phyloP scores from a whole-genome alignment of 805 yeast species.

The Metschnikowia santaceciliae region DNA sequence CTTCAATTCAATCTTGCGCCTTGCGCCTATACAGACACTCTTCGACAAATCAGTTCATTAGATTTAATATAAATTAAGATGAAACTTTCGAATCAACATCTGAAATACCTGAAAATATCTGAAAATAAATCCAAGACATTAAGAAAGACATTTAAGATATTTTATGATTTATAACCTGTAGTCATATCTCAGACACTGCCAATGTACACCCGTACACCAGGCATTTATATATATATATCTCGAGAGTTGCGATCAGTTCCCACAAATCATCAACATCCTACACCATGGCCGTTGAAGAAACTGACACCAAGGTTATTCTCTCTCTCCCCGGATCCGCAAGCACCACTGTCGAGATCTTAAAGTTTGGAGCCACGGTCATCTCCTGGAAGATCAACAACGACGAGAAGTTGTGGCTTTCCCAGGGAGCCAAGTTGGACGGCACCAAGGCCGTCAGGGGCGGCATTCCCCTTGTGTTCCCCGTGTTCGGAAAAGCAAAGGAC shows the following conservation, averaged over 20 bases:
- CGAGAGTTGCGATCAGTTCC: not conserved
- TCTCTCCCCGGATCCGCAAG: conserved; percentile 49
- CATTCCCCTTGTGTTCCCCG: conserved; percentile 93
- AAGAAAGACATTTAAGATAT: no score
- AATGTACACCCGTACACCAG: conserved; percentile 1
- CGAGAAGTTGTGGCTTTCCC: conserved; percentile 81
- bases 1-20: not conserved
- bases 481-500: conserved; percentile 68
- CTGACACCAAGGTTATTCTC: conserved; percentile 57
- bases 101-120: no score
- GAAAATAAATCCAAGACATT: no score
- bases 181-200: not conserved
- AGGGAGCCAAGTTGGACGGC: conserved; percentile 84
- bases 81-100: no score
- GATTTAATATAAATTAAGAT: no score
- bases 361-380: conserved; percentile 82
- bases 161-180: no score
- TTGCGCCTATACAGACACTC: no score
- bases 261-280: not conserved
- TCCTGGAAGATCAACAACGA: conserved; percentile 70
- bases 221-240: no score
- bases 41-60: no score
- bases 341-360: conserved; percentile 65
- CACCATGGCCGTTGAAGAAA: conserved; percentile 62
- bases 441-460: conserved; percentile 96